Base-by-base conservation (phyloP, 2,329 filamentous ascomycete genomes). In the Dryadomyces quercivorus region DNA sequence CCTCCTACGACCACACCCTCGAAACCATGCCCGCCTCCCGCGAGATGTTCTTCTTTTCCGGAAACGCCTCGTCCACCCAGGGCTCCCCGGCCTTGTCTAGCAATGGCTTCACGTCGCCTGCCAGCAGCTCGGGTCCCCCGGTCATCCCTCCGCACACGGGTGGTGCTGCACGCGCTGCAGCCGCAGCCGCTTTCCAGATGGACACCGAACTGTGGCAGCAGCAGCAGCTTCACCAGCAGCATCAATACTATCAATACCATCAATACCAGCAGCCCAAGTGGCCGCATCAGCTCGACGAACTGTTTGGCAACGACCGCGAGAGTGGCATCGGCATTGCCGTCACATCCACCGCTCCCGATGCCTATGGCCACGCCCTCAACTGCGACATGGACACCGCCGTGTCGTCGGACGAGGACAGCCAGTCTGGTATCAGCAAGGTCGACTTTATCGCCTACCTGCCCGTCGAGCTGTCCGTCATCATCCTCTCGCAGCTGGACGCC, bases 261-360 rank as follows among this genome's bases (percentile, higher is more conserved):
- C 18, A n/a, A 13, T 10, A 65, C 42, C 66, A 42, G 31, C 38
- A 50, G 38, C 68, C 70, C 44, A 68, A 71, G 51, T 72, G 74
- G 67, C 63, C 78, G 8, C 46, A 15, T 1, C 53, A 40, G 2
- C 64, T 68, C 36, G 75, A 79, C 2, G 75, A 76, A 18, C 12
- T 40, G 10, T 69, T 68, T 50, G 64, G 69, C n/a, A 79, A 76
- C 59, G 80, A 85, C 59, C 70, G 75, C 26, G 81, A 85, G 66
- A 84, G 82, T 60, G 81, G 81, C 20, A 82, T 85, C 52, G 80
- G 80, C 36, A 84, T 85, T 51, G 71, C 74, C 1, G 66, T 82
- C 2, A 75, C 75, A 1, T 65, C 72, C 18, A 67, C 71, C 26
- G 67, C 66, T n/a, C 62, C 65, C 20, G 64, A 69, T 70, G 3